phyloP scores from a whole-genome alignment of 495 filamentous ascomycete genomes.

The Trichoderma erinaceum region DNA sequence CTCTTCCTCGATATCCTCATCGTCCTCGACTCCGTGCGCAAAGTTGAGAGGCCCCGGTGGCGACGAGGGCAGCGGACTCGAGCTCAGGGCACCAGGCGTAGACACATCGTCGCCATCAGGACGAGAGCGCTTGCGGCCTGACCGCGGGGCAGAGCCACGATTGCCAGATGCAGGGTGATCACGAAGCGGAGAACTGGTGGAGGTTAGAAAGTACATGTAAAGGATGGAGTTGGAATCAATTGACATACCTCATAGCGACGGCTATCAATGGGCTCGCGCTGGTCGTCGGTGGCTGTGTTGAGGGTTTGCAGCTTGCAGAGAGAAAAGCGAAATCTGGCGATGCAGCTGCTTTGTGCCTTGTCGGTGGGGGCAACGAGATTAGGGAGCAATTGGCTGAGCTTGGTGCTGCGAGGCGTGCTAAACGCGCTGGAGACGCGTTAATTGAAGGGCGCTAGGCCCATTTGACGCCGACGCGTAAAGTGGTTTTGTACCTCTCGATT shows the following conservation, averaged over 20 bases:
- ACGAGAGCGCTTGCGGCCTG: slow-evolving; percentile 74
- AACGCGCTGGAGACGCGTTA: slow-evolving; percentile 23
- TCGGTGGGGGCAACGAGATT: slow-evolving; percentile 11
- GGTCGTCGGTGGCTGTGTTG: background rate
- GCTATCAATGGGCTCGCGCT: background rate
- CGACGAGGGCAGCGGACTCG: slow-evolving; percentile 42
- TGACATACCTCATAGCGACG: slow-evolving; percentile 35
- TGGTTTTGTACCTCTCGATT: slow-evolving; percentile 22
- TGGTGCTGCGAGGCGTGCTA: background rate
- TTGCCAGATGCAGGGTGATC: slow-evolving; percentile 82
- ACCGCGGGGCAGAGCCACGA: slow-evolving; percentile 55
- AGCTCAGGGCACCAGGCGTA: slow-evolving; percentile 62
- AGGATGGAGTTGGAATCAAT: background rate
- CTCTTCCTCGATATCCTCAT: slow-evolving; percentile 66
- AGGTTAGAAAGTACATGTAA: background rate
- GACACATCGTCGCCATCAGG: slow-evolving; percentile 61
- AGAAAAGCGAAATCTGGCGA: background rate
- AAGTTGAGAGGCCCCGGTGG: slow-evolving; percentile 49
- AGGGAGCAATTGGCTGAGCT: slow-evolving; percentile 11
- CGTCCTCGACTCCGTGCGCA: slow-evolving; percentile 51
- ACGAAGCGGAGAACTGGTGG: slow-evolving; percentile 67
- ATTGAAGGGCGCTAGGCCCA: slow-evolving; percentile 27
- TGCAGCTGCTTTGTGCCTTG: background rate
- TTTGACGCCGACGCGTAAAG: slow-evolving; percentile 34
- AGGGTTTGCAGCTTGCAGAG: background rate